Conservation (phyloP, 441 rosid genomes). For the Jatropha podagrica region DNA sequence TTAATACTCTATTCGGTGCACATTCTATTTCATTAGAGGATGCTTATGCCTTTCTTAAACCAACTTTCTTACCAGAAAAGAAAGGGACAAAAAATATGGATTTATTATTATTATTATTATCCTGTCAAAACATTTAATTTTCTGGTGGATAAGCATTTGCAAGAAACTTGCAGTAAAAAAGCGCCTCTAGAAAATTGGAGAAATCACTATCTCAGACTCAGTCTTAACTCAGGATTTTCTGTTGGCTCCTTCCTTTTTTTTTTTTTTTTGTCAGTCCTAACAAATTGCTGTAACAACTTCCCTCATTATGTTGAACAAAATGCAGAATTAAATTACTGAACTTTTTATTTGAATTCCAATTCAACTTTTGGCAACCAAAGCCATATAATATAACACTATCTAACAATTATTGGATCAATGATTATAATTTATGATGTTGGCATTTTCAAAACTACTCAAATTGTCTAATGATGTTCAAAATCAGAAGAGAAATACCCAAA, state of each 20-base stretch:
- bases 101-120: neutral
- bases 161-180: neutral
- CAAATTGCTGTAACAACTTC: neutral
- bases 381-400: neutral
- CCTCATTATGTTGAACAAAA: neutral
- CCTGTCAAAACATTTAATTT: neutral
- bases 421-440: neutral
- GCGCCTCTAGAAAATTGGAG: neutral
- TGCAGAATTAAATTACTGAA: neutral
- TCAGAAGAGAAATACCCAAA: neutral
- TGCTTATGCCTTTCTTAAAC: constrained; percentile 36
- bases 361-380: neutral
- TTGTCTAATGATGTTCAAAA: neutral
- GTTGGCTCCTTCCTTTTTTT: neutral
- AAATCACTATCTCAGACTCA: neutral
- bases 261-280: neutral
- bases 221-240: neutral
- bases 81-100: constrained; percentile 28
- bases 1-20: constrained; percentile 25
- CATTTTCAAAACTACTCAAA: neutral
- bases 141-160: neutral
- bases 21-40: constrained; percentile 31
- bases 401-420: neutral
- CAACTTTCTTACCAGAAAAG: constrained; percentile 41
- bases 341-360: neutral